A percentile compares a stretch with the other conserved stretches of the same genome.
phyloP scores from a whole-genome alignment of 306 rosid species.

The Dalbergia cultrata region DNA sequence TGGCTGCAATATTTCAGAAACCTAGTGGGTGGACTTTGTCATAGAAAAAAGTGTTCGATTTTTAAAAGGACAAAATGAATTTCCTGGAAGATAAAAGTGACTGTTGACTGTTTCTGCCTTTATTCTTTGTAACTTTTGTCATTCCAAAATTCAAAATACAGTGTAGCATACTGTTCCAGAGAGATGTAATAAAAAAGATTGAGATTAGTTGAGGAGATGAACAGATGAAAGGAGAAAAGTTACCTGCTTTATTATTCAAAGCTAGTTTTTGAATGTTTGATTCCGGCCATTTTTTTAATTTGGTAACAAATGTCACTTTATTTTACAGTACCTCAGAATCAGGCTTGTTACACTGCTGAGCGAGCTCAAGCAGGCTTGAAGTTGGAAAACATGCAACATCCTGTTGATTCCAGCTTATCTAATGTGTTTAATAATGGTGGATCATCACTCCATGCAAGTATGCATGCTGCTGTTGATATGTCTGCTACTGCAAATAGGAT shows the following conservation, averaged over 20 bases:
- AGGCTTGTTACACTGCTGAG: slow-evolving; percentile 67
- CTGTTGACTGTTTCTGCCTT: background rate
- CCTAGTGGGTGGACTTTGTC: background rate
- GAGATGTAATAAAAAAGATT: background rate
- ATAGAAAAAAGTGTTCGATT: background rate
- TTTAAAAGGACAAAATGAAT: slow-evolving; percentile 4
- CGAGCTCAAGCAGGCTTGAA: slow-evolving; percentile 63
- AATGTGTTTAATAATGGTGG: slow-evolving; percentile 73
- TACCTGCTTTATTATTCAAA: slow-evolving; percentile 12
- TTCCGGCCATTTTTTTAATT: background rate
- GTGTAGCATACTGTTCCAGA: slow-evolving; percentile 21
- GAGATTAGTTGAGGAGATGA: slow-evolving; percentile 10
- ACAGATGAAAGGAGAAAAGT: slow-evolving; percentile 3
- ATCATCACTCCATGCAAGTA: slow-evolving; percentile 65
- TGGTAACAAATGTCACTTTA: slow-evolving; percentile 21
- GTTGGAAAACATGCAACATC: slow-evolving; percentile 73
- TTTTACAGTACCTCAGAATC: slow-evolving; percentile 73
- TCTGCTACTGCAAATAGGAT: slow-evolving; percentile 66
- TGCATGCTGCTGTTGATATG: slow-evolving; percentile 71
- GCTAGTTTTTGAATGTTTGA: slow-evolving; percentile 1
- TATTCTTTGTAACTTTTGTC: background rate
- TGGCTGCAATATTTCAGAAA: slow-evolving; percentile 13
- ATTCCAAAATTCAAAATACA: slow-evolving; percentile 6
- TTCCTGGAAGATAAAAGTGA: slow-evolving; percentile 4
- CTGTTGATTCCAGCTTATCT: slow-evolving; percentile 66